These are phyloP conservation scores for Auricularia sp. DNA, from an alignment of 768 basidiomycete genomes.

Conservation along the genomic window DNA sequence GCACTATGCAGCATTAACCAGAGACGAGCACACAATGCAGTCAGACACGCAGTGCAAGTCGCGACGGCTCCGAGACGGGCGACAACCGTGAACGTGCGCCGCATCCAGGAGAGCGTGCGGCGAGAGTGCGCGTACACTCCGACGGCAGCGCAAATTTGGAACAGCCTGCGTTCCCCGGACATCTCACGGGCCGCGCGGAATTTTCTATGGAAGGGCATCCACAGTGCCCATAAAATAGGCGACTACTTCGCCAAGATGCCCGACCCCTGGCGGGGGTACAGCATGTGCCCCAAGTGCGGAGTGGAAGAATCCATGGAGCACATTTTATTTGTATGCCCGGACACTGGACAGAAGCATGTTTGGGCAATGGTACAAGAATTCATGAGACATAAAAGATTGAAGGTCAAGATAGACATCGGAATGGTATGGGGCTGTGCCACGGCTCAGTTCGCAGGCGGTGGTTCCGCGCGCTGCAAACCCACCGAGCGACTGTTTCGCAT, in stretches of 20 bases:
- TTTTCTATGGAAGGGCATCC: constrained; percentile 12
- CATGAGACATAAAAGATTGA: constrained; percentile 3
- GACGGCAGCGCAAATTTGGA: neutral
- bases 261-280: constrained; percentile 5
- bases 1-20: no score
- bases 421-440: neutral
- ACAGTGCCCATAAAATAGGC: constrained; percentile 15
- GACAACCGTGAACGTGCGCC: neutral
- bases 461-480: neutral
- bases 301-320: constrained; percentile 13
- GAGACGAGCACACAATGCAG: no score
- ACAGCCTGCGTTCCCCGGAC: neutral
- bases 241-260: constrained; percentile 6
- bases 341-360: constrained; percentile 11
- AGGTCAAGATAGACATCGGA: neutral
- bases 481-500: neutral
- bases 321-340: constrained; percentile 15
- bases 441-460: neutral
- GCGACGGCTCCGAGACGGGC: neutral
- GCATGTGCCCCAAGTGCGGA: constrained; percentile 10
- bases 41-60: no score
- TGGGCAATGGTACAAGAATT: constrained; percentile 9
- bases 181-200: neutral
- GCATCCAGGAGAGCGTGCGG: neutral
- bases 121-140: neutral